Evolutionary conservation across 139 green algal genomes (phyloP).

Genomic region (Chlorella sorokiniana): DNA sequence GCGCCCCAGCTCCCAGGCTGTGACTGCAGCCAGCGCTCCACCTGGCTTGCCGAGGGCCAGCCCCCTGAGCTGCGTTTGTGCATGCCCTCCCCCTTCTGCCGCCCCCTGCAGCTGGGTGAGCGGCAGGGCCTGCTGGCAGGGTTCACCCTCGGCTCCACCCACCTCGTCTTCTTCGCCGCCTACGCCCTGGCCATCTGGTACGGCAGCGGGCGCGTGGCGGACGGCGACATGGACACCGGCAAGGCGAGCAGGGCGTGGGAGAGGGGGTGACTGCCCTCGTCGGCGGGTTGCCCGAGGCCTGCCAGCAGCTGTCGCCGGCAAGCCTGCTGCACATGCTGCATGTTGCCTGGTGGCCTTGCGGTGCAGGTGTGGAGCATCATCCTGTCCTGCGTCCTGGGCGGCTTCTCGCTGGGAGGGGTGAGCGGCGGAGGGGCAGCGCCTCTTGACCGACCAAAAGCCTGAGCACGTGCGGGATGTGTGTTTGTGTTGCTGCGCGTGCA

Average conservation of each 20-base stretch:
- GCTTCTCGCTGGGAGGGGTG: slow-evolving; percentile 14
- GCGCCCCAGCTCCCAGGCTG: too few relatives aligned
- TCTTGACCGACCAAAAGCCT: too few relatives aligned
- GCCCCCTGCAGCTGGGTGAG: slow-evolving; percentile 38
- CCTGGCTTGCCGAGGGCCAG: too few relatives aligned
- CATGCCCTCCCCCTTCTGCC: too few relatives aligned
- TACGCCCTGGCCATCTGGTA: slow-evolving; percentile 82
- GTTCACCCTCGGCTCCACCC: slow-evolving; percentile 46
- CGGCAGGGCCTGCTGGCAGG: slow-evolving; percentile 45
- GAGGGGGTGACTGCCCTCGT: too few relatives aligned
- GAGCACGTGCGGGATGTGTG: too few relatives aligned
- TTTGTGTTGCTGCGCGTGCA: not conserved
- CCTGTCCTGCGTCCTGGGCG: slow-evolving; percentile 22
- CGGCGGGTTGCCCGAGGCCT: not conserved
- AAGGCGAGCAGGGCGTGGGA: too few relatives aligned
- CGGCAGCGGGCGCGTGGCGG: slow-evolving; percentile 57
- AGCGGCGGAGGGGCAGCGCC: not conserved
- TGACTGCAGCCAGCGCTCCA: too few relatives aligned
- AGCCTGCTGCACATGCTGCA: too few relatives aligned
- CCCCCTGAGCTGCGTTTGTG: too few relatives aligned
- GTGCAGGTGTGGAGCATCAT: not conserved
- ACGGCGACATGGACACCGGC: slow-evolving; percentile 52
- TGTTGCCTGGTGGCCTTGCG: not conserved
- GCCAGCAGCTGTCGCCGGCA: not conserved
- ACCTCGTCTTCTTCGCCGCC: slow-evolving; percentile 31